Conservation (phyloP, 805 yeast species). For the Sugiyamaella chiloensis region DNA sequence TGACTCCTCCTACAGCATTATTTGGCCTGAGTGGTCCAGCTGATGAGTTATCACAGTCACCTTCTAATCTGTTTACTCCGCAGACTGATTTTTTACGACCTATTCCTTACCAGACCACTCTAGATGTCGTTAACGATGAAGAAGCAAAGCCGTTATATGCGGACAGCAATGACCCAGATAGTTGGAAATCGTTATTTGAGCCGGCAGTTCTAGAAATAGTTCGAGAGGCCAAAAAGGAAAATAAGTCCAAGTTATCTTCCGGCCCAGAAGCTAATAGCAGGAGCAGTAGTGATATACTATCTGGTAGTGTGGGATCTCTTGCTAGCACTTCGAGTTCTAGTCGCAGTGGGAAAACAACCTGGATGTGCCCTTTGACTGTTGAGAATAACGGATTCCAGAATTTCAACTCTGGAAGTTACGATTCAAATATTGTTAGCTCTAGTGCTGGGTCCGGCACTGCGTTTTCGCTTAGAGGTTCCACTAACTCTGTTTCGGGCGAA, state of each 20-base stretch:
- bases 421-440: background rate
- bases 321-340: background rate
- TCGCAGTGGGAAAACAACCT: background rate
- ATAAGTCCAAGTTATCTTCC: background rate
- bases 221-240: background rate
- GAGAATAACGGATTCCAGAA: background rate
- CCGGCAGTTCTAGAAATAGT: background rate
- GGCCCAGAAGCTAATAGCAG: background rate
- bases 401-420: background rate
- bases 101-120: background rate
- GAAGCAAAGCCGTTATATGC: slow-evolving; percentile 7
- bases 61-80: background rate
- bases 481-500: background rate
- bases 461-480: background rate
- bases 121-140: slow-evolving; percentile 3
- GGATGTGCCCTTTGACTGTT: background rate
- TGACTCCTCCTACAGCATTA: slow-evolving; percentile 10
- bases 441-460: background rate
- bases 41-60: background rate
- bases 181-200: slow-evolving; percentile 5
- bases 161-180: slow-evolving; percentile 5
- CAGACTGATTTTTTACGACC: slow-evolving; percentile 1
- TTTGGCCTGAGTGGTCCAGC: background rate
- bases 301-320: too few relatives aligned
- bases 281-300: too few relatives aligned